phyloP scores from a whole-genome alignment of 108 stramenopile species.

The Skeletonema marinoi region DNA sequence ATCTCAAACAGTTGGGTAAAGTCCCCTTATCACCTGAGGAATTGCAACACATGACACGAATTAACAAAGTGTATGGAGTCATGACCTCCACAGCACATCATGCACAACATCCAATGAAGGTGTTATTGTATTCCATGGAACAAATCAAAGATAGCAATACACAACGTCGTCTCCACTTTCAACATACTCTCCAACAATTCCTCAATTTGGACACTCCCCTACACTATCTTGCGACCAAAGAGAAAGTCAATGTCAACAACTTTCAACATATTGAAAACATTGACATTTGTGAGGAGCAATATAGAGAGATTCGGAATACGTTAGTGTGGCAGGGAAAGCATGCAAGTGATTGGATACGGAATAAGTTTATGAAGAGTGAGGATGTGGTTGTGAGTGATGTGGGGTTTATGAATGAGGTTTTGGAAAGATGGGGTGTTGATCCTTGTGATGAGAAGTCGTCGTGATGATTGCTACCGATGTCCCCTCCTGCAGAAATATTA shows the following conservation, averaged over 20 bases:
- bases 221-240: conserved; percentile 26
- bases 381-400: conserved; percentile 46
- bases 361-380: conserved; percentile 35
- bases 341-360: conserved; percentile 42
- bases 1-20: conserved; percentile 13
- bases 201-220: conserved; percentile 25
- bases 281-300: conserved; percentile 41
- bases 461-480: background rate
- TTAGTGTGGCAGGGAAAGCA: conserved; percentile 16
- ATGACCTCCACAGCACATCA: background rate
- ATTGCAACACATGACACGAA: conserved; percentile 15
- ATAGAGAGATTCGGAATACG: conserved; percentile 4
- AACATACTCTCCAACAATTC: conserved; percentile 36
- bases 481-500: too few relatives aligned
- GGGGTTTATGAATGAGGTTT: conserved; percentile 21
- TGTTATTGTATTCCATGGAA: conserved; percentile 53
- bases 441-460: conserved; percentile 8
- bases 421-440: background rate
- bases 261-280: conserved; percentile 36
- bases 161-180: conserved; percentile 26
- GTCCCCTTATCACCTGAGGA: conserved; percentile 20
- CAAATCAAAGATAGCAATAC: conserved; percentile 50
- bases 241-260: conserved; percentile 25
- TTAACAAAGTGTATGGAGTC: background rate
- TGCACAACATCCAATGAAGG: conserved; percentile 25